A percentile compares a stretch with the other conserved stretches of the same genome.
Conservation (phyloP, 208 protist species). For the Acanthamoeba royreba region DNA sequence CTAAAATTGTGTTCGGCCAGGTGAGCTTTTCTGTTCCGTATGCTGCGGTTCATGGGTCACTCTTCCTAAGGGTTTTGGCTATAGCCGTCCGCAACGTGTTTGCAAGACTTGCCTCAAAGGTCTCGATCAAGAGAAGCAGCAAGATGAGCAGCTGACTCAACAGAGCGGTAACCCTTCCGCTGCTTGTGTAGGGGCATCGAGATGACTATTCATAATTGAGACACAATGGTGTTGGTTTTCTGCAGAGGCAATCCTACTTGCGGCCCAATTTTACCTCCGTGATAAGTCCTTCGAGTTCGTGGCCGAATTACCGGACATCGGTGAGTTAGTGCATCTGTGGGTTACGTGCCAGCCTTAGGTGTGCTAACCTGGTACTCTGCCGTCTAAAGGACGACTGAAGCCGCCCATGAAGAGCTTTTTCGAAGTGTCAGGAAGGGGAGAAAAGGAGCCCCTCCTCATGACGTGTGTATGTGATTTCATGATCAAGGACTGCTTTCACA, state of each 20-base stretch:
- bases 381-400: neutral
- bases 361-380: neutral
- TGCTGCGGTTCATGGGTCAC: neutral
- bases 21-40: neutral
- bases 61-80: neutral
- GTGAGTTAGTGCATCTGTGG: neutral
- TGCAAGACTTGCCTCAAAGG: neutral
- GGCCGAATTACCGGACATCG: neutral
- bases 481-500: neutral
- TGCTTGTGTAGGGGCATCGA: too few species aligned
- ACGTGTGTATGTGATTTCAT: neutral
- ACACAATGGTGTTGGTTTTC: neutral
- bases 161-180: neutral
- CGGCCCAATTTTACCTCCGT: neutral
- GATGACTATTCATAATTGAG: too few species aligned
- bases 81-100: neutral
- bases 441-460: slow-evolving; percentile 9
- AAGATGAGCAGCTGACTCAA: neutral
- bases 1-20: too few species aligned
- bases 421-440: neutral
- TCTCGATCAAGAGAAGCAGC: neutral
- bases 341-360: neutral
- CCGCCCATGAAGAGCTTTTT: neutral
- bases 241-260: neutral
- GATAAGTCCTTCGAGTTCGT: neutral